Conservation (phyloP, 2,329 filamentous ascomycete species). For the Trichoderma koningii region DNA sequence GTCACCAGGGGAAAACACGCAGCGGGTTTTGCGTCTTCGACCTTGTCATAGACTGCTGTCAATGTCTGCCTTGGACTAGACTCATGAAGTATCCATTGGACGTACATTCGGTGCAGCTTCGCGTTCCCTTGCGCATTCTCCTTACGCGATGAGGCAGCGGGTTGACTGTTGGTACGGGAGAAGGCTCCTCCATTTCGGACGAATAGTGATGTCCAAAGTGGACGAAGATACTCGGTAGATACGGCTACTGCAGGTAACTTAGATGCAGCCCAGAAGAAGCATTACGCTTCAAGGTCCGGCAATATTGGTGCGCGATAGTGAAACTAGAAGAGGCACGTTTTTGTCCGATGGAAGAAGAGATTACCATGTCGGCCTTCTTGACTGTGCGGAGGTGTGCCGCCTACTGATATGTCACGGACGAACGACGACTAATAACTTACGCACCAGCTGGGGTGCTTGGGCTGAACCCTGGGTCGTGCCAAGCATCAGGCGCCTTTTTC, state of each 20-base stretch:
- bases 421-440: too few species aligned
- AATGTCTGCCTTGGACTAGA: neutral
- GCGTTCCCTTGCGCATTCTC: conserved; percentile 36
- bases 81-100: neutral
- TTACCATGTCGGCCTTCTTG: neutral
- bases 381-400: too few species aligned
- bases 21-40: conserved; percentile 50
- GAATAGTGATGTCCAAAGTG: neutral
- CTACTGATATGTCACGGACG: too few species aligned
- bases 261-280: neutral
- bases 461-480: too few species aligned
- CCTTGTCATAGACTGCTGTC: conserved; percentile 35
- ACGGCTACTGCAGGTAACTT: neutral
- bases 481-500: too few species aligned
- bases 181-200: conserved; percentile 15
- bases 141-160: neutral
- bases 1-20: conserved; percentile 44
- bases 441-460: too few species aligned
- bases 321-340: neutral
- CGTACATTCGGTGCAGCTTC: conserved; percentile 36
- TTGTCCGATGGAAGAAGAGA: conserved; percentile 31
- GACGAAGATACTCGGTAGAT: neutral
- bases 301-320: neutral
- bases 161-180: neutral
- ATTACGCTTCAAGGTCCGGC: neutral